Percentiles rank a stretch among this genome's conserved stretches.
Conservation (phyloP, 306 rosid genomes). For the Canavalia gladiata region DNA sequence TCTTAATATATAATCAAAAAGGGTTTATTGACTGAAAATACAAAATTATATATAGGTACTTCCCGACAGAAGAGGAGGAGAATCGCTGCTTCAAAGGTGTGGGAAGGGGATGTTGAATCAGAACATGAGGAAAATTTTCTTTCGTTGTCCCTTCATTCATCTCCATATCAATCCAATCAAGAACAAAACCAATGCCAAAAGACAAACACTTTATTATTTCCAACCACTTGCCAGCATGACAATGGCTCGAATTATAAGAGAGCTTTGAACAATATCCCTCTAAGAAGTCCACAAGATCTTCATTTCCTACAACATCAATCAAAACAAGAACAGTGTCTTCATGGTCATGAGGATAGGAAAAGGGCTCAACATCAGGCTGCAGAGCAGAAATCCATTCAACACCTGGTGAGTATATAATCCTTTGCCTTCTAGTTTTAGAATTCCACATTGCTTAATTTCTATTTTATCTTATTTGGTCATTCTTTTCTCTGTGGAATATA, state of each 20-base stretch:
- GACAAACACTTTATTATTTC: slow-evolving; percentile 48
- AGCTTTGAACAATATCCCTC: slow-evolving; percentile 27
- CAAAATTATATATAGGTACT: slow-evolving; percentile 49
- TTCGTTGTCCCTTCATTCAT: slow-evolving; percentile 83
- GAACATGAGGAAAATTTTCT: slow-evolving; percentile 87
- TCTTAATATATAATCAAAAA: background rate
- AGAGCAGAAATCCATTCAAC: slow-evolving; percentile 50
- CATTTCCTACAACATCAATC: slow-evolving; percentile 45
- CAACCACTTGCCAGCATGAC: slow-evolving; percentile 48
- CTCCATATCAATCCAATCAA: slow-evolving; percentile 81
- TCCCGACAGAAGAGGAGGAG: slow-evolving; percentile 76
- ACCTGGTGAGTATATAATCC: slow-evolving; percentile 48
- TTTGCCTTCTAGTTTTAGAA: slow-evolving; percentile 6
- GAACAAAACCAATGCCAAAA: slow-evolving; percentile 63
- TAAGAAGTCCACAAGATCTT: slow-evolving; percentile 52
- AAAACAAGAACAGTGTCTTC: slow-evolving; percentile 51
- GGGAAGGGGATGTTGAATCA: slow-evolving; percentile 69
- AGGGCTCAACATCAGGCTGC: slow-evolving; percentile 42
- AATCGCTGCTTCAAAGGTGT: slow-evolving; percentile 58
- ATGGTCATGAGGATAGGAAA: slow-evolving; percentile 48
- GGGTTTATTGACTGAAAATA: background rate
- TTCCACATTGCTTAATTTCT: background rate
- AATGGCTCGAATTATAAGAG: slow-evolving; percentile 43
- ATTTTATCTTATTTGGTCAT: background rate
- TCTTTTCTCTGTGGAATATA: slow-evolving; percentile 10